Base-by-base conservation (phyloP, 2,329 filamentous ascomycete genomes). In the Nemania diffusa region DNA sequence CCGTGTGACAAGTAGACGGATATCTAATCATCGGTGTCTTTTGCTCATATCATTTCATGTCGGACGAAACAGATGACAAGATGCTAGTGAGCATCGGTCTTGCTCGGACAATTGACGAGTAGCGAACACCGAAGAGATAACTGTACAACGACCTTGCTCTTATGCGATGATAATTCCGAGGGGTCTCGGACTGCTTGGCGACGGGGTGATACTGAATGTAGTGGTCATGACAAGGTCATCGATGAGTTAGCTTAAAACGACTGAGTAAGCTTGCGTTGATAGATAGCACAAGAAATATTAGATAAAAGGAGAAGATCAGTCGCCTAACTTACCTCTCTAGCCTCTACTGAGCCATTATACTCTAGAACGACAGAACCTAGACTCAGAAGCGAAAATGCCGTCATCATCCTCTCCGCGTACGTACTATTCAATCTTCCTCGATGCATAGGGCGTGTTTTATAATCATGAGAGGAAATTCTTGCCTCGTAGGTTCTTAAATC, bases 41-140 rank as follows among this genome's bases (percentile, higher is more conserved):
- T 5, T 20, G 3, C 40, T 44, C 13, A n/a, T n/a, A 44, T 8
- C 27, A 7, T 40, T 27, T 20, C 8, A 24, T 3, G 3, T 7
- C n/a, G 20, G 15, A 32, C 1, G 17, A 13, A 42, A 22, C 13
- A 48, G 20, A 32, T 22, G 7, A 46, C 4, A 37, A 3, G 11
- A 15, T 46, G 46, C 34, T 4, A 29, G 20, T 32, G 13, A 27
- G 32, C 29, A 24, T 40, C 34, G 50, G 24, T 42, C 32, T 17
- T 17, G n/a, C 51, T 67, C 65, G 65, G 65, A 67, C 56, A 64
- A 61, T 59, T 56, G 13, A 48, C 3, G 42, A 27, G 65, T 42
- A 46, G 65, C 65, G 65, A 67, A 67, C 61, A 61, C 65, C 65
- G 65, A 67, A 59, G 27, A 27, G 1, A 7, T 22, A 55, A 64